These are phyloP conservation scores for Starmerella floris DNA, from an alignment of 805 yeast genomes.

Conservation along the genomic window DNA sequence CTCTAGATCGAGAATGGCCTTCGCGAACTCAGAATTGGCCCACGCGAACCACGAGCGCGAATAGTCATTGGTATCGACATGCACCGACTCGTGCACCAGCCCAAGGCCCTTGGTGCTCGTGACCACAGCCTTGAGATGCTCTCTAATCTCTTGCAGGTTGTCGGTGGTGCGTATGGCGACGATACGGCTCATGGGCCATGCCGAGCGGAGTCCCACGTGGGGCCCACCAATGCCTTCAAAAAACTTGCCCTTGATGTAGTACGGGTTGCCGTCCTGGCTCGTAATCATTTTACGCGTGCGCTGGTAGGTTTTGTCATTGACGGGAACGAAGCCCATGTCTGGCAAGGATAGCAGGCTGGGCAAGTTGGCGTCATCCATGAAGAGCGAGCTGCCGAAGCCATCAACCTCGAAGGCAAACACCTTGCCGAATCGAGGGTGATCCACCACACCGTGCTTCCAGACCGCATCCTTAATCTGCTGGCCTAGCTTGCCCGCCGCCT, in stretches of 20 bases:
- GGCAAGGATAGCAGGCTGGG: constrained; percentile 79
- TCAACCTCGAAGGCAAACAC: constrained; percentile 85
- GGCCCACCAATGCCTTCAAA: constrained; percentile 86
- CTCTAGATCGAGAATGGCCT: constrained; percentile 67
- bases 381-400: constrained; percentile 59
- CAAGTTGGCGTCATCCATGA: constrained; percentile 86
- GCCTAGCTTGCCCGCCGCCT: constrained; percentile 27
- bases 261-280: constrained; percentile 61
- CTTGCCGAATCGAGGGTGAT: constrained; percentile 55
- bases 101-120: constrained; percentile 61
- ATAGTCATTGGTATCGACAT: constrained; percentile 45
- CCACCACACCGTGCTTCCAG: constrained; percentile 46
- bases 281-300: constrained; percentile 70
- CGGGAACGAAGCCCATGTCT: constrained; percentile 50
- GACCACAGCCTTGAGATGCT: constrained; percentile 39
- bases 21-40: constrained; percentile 87
- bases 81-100: constrained; percentile 68
- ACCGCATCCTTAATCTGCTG: constrained; percentile 41
- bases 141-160: constrained; percentile 53
- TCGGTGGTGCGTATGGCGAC: constrained; percentile 61
- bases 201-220: constrained; percentile 64
- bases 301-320: constrained; percentile 47
- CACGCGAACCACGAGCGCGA: constrained; percentile 90
- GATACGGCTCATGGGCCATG: constrained; percentile 86
- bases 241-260: constrained; percentile 45